Conservation (phyloP, 768 basidiomycete species). For the Mycena rosella region DNA sequence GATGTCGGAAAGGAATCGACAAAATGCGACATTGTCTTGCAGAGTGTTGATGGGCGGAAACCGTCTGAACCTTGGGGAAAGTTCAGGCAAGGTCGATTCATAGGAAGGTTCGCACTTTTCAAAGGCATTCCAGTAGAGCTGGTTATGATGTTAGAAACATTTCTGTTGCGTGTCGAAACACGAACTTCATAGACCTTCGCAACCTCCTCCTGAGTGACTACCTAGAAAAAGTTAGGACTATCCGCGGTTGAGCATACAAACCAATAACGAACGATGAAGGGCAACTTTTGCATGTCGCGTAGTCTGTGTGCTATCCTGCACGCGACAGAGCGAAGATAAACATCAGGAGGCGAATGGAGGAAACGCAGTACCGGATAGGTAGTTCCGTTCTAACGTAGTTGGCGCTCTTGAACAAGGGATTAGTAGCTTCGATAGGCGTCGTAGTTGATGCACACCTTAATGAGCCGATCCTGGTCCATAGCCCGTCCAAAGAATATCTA, state of each 20-base stretch:
- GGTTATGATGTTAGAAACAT: conserved; percentile 13
- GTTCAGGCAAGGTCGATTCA: neutral
- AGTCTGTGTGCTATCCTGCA: conserved; percentile 80
- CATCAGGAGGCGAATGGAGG: neutral
- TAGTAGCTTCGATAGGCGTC: neutral
- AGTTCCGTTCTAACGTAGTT: conserved; percentile 93
- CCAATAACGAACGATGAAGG: conserved; percentile 72
- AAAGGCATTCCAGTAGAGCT: conserved; percentile 92
- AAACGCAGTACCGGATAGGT: conserved; percentile 67
- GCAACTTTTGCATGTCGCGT: conserved; percentile 87
- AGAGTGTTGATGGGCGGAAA: conserved; percentile 81
- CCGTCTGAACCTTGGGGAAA: conserved; percentile 67
- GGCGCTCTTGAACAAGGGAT: conserved; percentile 70
- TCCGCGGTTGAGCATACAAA: neutral
- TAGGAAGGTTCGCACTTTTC: conserved; percentile 68
- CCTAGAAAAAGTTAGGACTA: conserved; percentile 10
- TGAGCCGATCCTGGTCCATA: conserved; percentile 82
- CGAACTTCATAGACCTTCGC: conserved; percentile 85
- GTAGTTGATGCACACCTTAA: conserved; percentile 66
- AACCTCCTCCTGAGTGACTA: conserved; percentile 87
- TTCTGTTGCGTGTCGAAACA: conserved; percentile 4
- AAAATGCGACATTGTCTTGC: conserved; percentile 84
- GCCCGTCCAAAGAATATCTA: conserved; percentile 90
- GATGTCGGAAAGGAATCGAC: conserved; percentile 72
- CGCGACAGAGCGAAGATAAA: neutral